These are phyloP conservation scores for Saccharata proteae DNA, from an alignment of 2,329 filamentous ascomycete genomes.

Conservation along the genomic window DNA sequence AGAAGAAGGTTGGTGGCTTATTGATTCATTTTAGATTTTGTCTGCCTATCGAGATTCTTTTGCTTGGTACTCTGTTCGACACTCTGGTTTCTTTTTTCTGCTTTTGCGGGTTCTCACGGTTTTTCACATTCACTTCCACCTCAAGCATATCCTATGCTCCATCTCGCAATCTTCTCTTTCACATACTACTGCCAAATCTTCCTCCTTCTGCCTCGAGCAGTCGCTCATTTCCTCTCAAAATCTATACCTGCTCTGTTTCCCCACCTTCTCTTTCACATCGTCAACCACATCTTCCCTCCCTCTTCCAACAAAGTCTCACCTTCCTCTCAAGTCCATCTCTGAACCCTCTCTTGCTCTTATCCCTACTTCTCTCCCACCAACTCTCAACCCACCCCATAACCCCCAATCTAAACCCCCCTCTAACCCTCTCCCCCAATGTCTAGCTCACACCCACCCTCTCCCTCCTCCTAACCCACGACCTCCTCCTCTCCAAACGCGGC, in stretches of 20 bases:
- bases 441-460: constrained; percentile 72
- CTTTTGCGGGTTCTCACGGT: background rate
- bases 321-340: too few species aligned
- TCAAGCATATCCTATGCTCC: too few species aligned
- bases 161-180: too few species aligned
- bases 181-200: too few species aligned
- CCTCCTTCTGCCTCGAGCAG: too few species aligned
- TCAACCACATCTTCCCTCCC: too few species aligned
- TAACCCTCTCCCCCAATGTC: background rate
- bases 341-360: background rate
- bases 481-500: constrained; percentile 68
- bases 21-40: constrained; percentile 1
- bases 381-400: constrained; percentile 8
- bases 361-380: background rate
- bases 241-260: too few species aligned
- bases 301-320: too few species aligned
- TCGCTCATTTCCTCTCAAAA: too few species aligned
- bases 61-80: constrained; percentile 2
- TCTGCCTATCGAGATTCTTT: background rate
- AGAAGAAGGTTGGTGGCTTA: constrained; percentile 58
- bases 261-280: background rate
- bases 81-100: background rate
- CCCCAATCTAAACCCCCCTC: background rate
- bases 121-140: too few species aligned
- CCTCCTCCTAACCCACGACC: constrained; percentile 74